phyloP scores from a whole-genome alignment of 2,329 filamentous ascomycete genomes.

The Alternaria novae-zelandiae region DNA sequence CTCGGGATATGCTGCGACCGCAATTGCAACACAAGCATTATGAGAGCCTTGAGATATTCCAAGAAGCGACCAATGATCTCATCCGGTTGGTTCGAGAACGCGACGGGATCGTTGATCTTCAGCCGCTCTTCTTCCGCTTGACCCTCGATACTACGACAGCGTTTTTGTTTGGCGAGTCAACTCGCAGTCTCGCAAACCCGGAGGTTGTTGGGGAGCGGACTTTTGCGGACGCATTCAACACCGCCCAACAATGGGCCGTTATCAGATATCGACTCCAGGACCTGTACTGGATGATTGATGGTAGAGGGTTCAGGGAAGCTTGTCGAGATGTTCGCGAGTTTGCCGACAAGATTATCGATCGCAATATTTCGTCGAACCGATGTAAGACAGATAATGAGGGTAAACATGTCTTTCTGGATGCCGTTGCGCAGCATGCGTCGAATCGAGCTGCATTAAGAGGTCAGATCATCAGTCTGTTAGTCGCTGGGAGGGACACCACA shows the following conservation, averaged over 20 bases:
- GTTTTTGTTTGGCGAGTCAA: constrained; percentile 41
- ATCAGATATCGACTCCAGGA: not conserved
- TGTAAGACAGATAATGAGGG: not conserved
- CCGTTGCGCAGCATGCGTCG: constrained; percentile 15
- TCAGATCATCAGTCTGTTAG: constrained; percentile 79
- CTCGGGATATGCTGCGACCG: not conserved
- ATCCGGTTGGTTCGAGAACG: not conserved
- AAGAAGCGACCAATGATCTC: not conserved
- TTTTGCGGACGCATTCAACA: not conserved
- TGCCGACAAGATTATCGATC: not conserved
- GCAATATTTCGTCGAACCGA: not conserved
- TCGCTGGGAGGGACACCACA: constrained; percentile 89
- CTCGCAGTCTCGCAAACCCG: not conserved
- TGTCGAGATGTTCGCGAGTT: not conserved
- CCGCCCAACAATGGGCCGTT: not conserved
- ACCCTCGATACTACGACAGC: constrained; percentile 45
- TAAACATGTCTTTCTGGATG: constrained; percentile 27
- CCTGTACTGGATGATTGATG: not conserved
- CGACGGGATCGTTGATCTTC: constrained; percentile 32
- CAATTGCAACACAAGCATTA: not conserved
- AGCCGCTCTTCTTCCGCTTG: constrained; percentile 48
- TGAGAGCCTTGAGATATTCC: not conserved
- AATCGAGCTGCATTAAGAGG: constrained; percentile 60
- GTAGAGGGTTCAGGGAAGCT: not conserved
- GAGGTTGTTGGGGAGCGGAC: not conserved